Base-by-base conservation (phyloP, 2,329 filamentous ascomycete genomes). In the Cladosporium sp. region DNA sequence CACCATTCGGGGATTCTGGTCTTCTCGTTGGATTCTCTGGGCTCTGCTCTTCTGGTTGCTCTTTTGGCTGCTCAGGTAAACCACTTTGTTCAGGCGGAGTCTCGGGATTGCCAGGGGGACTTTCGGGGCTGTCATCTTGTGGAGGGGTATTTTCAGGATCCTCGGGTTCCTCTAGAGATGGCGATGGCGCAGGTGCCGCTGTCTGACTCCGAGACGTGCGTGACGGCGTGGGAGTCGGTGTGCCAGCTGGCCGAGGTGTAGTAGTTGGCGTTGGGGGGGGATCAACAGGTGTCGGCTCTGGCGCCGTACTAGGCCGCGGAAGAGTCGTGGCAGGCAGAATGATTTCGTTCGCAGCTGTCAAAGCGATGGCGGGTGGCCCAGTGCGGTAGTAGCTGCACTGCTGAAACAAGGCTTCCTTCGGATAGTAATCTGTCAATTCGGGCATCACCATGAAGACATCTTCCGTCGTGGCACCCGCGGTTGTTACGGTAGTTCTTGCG, bases 341-440 rank as follows among this genome's bases (percentile, higher is more conserved):
- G 6, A 46, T 46, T 22, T 46, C 19, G 7, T 46, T 46, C 2
- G 20, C 43, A 6, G 43, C n/a, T 4, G 43, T 46, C 20, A 46
- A 11, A 1, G 33, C 32, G 15, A 38, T 7, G 19, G 43, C 32
- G 7, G 43, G 43, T 8, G 43, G 43, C 2, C 33, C 33, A 2
- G 43, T 46, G 5, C 29, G 43, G 22, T 19, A 38, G n/a, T 27
- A 30, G 9, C 16, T 46, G 32, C 43, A 46, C 22, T 46, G 43
- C 43, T 38, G 13, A 11, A 38, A 46, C 13, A 38, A 12, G 13
- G 8, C 32, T 46, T 38, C 43, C 3, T 33, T 20, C 9, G 43
- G 43, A 18, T 46, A 46, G 0, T n/a, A 25, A 22, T 30, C 22
- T 4, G 43, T 38, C 0, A 46, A 15, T 4, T 46, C 43, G 11